These are phyloP conservation scores for Gracilaria gracilis DNA, from an alignment of 23 red algal species.

Conservation along the genomic window DNA sequence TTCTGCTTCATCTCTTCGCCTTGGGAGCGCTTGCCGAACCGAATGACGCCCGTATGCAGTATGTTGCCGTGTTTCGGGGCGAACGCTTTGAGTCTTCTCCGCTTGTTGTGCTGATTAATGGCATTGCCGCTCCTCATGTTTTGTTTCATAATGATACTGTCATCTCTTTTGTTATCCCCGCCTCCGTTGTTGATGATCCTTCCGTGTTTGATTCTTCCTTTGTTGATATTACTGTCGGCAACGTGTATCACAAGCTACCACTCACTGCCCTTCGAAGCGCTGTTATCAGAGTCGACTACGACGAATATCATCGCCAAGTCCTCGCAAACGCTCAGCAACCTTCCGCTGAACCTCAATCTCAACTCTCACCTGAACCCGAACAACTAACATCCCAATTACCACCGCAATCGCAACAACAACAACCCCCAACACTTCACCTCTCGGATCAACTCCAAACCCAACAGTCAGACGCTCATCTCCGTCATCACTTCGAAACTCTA, in stretches of 20 bases:
- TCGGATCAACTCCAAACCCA: background rate
- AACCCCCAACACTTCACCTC: background rate
- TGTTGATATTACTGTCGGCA: slow-evolving; percentile 51
- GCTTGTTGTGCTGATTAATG: slow-evolving; percentile 55
- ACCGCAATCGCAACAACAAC: background rate
- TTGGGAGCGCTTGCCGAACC: background rate
- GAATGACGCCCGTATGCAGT: background rate
- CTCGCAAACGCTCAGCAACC: background rate
- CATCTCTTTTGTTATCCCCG: slow-evolving; percentile 49
- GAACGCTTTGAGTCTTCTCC: background rate
- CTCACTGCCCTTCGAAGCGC: slow-evolving; percentile 19
- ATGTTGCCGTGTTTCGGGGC: slow-evolving; percentile 16
- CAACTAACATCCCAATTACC: background rate
- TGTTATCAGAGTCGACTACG: slow-evolving; percentile 18
- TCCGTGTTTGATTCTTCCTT: slow-evolving; percentile 16
- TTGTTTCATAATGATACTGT: slow-evolving; percentile 57
- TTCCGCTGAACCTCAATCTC: background rate
- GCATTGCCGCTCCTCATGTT: slow-evolving; percentile 10
- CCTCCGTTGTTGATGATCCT: background rate
- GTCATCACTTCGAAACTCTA: background rate
- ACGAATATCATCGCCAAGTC: background rate
- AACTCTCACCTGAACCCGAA: background rate
- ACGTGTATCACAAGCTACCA: slow-evolving; percentile 24
- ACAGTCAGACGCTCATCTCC: background rate
- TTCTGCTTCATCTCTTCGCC: background rate